Conservation (phyloP, 352 stramenopile genomes). For the Pythium insidiosum region DNA sequence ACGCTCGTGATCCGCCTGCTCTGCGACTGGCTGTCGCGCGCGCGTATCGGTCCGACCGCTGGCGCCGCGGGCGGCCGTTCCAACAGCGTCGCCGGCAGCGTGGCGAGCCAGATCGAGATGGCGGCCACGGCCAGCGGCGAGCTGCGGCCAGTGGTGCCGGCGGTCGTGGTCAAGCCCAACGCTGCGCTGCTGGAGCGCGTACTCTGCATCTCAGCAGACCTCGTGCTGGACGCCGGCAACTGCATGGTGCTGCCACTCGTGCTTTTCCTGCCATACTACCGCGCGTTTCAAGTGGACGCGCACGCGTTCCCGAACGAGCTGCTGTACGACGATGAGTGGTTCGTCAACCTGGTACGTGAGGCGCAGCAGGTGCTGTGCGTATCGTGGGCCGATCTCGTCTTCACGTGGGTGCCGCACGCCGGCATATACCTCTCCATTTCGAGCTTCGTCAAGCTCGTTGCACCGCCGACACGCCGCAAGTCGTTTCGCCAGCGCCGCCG, state of each 20-base stretch:
- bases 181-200: slow-evolving; percentile 17
- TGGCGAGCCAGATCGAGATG: no score
- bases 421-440: slow-evolving; percentile 13
- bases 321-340: slow-evolving; percentile 13
- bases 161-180: no score
- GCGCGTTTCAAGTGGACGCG: slow-evolving; percentile 2
- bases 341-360: slow-evolving; percentile 17
- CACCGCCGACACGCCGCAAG: background rate
- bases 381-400: slow-evolving; percentile 7
- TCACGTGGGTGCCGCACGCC: slow-evolving; percentile 16
- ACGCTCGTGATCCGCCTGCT: background rate
- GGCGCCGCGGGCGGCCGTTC: no score
- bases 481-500: background rate
- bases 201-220: slow-evolving; percentile 8
- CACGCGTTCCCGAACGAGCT: background rate
- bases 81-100: no score
- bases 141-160: background rate
- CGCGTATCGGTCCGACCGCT: no score
- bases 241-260: slow-evolving; percentile 11
- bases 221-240: slow-evolving; percentile 9
- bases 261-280: slow-evolving; percentile 7
- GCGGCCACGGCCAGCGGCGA: background rate
- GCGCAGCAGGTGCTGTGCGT: slow-evolving; percentile 15
- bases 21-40: background rate
- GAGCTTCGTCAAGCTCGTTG: slow-evolving; percentile 9